Base-by-base conservation (phyloP, 768 basidiomycete species). In the Sporobolomyces phaffii region DNA sequence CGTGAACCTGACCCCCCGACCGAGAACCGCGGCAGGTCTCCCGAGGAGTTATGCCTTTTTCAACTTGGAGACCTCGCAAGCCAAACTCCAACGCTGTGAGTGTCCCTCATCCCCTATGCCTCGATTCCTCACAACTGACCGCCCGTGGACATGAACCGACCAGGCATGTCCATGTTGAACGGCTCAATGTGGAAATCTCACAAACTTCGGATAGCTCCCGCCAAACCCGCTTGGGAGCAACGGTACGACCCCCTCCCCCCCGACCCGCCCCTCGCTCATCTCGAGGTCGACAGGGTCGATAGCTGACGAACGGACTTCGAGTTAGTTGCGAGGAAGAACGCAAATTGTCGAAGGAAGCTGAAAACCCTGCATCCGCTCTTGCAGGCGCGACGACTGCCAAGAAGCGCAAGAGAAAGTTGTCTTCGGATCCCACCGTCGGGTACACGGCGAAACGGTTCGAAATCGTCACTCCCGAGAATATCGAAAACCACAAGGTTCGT, bases 131-230 rank as follows among this genome's bases (percentile, higher is more conserved):
- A 54, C 53, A 43, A 28, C 17, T 9, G 17, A 38, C 38, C 17
- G 38, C 38, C 38, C 10, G 17, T 38, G 10, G 52, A 54, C 6
- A 9, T 40, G 54, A 6, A 28, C 54, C 11, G 2, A 3, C 26
- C 17, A 72, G 71, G 71, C 61, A 61, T 68, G 36, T 69, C 67
- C 22, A 72, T 69, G 64, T 50, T 72, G 14, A 65, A 62, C 29
- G 71, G 71, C 7, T 62, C 67, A 1, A 62, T 65, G 51, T 72
- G 71, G 71, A 72, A 72, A 38, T 64, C 66, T 0, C 66, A 69
- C 64, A 72, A 72, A 60, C 71, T 72, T 13, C 24, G 58, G 38
- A 72, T 72, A 20, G 64, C 14, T 0, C 60, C 50, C 14, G 71
- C 71, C 3, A 68, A 65, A 58, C 51, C 67, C 5, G 41, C 54